A percentile compares a stretch with the other conserved stretches of the same genome.
Conservation (phyloP, 2,329 filamentous ascomycete species). For the Aulographum hederae region DNA sequence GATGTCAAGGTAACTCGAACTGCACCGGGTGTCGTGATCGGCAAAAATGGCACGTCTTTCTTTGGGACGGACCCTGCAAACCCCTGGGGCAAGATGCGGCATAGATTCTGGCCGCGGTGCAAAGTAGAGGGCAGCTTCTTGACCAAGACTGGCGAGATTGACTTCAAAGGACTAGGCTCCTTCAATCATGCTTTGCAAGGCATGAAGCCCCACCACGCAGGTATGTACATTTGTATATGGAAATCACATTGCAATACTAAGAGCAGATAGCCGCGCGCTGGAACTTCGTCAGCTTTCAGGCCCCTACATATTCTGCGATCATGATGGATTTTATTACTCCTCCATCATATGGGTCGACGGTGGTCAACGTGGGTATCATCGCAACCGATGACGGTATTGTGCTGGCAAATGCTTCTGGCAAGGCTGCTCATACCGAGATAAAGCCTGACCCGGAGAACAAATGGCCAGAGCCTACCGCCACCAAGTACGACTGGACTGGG, state of each 20-base stretch:
- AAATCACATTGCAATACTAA: neutral
- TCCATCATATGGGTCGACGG: slow-evolving; percentile 72
- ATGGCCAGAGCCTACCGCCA: slow-evolving; percentile 71
- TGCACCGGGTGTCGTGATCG: slow-evolving; percentile 67
- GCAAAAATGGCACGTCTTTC: slow-evolving; percentile 64
- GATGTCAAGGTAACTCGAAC: slow-evolving; percentile 56
- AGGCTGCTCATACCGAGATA: slow-evolving; percentile 48
- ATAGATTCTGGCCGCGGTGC: slow-evolving; percentile 88
- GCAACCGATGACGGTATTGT: slow-evolving; percentile 67
- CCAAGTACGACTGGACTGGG: slow-evolving; percentile 64
- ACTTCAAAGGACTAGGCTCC: slow-evolving; percentile 64
- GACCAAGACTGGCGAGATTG: slow-evolving; percentile 62
- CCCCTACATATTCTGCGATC: slow-evolving; percentile 66
- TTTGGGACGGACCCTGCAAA: slow-evolving; percentile 73
- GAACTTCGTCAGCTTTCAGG: slow-evolving; percentile 90
- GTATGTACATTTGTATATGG: slow-evolving; percentile 21
- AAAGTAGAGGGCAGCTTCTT: slow-evolving; percentile 66
- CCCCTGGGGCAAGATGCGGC: slow-evolving; percentile 85
- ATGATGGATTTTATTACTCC: slow-evolving; percentile 96
- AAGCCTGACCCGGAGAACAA: slow-evolving; percentile 60
- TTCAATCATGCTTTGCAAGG: slow-evolving; percentile 81
- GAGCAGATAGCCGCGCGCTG: slow-evolving; percentile 47
- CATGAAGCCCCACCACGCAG: slow-evolving; percentile 97
- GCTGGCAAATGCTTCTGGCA: slow-evolving; percentile 46
- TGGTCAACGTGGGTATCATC: slow-evolving; percentile 68